Evolutionary conservation across 2,329 filamentous ascomycete species (phyloP).

Genomic region (Talaromyces sp.): DNA sequence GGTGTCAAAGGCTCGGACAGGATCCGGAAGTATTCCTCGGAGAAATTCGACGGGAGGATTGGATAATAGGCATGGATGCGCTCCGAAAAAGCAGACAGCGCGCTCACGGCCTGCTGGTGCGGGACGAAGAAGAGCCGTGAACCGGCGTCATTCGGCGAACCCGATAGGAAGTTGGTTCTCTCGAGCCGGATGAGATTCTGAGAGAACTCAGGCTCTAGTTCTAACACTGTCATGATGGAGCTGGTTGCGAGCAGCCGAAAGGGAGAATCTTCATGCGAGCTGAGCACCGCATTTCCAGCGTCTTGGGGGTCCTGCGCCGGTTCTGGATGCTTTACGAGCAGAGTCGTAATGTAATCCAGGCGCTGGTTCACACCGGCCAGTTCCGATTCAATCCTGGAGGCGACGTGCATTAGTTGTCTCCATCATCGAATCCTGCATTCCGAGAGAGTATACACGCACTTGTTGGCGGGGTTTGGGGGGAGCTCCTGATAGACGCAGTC

Average conservation of each 20-base stretch:
- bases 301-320: neutral
- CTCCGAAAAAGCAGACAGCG: slow-evolving; percentile 19
- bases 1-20: slow-evolving; percentile 17
- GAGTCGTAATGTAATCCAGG: slow-evolving; percentile 4
- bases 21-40: slow-evolving; percentile 16
- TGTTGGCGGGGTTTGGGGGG: neutral
- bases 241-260: slow-evolving; percentile 1
- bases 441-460: neutral
- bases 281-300: neutral
- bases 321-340: neutral
- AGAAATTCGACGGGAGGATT: slow-evolving; percentile 18
- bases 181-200: neutral
- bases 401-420: neutral
- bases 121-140: slow-evolving; percentile 15
- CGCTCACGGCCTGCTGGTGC: slow-evolving; percentile 17
- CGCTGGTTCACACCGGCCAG: neutral
- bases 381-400: slow-evolving; percentile 2
- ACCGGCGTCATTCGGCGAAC: neutral
- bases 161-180: neutral
- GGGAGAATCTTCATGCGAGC: neutral
- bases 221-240: neutral
- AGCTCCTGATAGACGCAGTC: slow-evolving; percentile 7
- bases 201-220: neutral
- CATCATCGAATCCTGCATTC: neutral
- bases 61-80: slow-evolving; percentile 25